Conservation (phyloP, 2,329 filamentous ascomycete genomes). For the Cercospora zeae-maydis region DNA sequence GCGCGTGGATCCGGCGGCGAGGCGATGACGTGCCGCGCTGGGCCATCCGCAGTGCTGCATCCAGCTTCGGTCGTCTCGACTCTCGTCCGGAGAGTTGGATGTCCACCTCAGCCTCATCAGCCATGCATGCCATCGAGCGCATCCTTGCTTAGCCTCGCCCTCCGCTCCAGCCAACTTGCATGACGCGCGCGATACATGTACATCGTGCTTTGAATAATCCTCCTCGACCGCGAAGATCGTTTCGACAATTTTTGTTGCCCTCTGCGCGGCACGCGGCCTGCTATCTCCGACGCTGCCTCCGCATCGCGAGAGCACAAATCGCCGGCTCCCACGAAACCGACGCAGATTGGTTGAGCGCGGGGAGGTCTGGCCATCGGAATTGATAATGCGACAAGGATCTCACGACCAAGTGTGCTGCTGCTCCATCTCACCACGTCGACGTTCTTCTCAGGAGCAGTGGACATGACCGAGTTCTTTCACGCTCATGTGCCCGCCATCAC, state of each 20-base stretch:
- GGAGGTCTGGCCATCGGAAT: neutral
- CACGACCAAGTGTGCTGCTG: slow-evolving; percentile 1
- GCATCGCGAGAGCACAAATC: neutral
- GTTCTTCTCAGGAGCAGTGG: neutral
- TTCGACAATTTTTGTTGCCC: neutral
- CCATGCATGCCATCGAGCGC: neutral
- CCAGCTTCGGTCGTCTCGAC: neutral
- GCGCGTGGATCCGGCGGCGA: slow-evolving; percentile 9
- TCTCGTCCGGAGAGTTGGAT: neutral
- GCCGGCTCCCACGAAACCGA: slow-evolving; percentile 3
- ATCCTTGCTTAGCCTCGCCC: neutral
- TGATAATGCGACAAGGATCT: slow-evolving; percentile 10
- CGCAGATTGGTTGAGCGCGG: slow-evolving; percentile 8
- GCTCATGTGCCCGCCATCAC: slow-evolving; percentile 36
- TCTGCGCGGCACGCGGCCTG: neutral
- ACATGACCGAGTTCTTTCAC: slow-evolving; percentile 10
- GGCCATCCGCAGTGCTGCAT: neutral
- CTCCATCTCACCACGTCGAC: neutral
- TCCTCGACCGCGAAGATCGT: neutral
- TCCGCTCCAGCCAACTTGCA: slow-evolving; percentile 1
- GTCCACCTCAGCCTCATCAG: neutral
- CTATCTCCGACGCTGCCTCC: neutral
- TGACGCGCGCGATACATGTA: neutral
- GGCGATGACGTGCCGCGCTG: slow-evolving; percentile 3
- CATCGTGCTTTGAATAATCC: neutral